Evolutionary conservation across 1,284 basidiomycete genomes (phyloP).

Genomic region (Sparassis latifolia): DNA sequence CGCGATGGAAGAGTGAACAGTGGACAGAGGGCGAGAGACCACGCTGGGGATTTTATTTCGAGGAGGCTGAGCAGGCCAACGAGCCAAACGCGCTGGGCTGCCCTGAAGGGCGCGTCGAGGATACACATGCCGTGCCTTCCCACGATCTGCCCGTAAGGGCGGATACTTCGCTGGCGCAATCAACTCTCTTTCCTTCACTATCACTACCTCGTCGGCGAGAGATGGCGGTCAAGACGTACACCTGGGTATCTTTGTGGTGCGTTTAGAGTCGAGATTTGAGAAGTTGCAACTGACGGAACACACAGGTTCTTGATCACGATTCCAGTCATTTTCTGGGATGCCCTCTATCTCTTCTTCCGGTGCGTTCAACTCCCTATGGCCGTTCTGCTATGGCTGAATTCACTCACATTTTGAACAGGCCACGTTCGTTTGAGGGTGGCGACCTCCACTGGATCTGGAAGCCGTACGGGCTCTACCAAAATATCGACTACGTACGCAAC

Average conservation of each 20-base stretch:
- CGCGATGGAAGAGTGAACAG: too few relatives aligned
- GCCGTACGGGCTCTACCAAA: constrained; percentile 73
- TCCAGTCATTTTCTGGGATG: constrained; percentile 64
- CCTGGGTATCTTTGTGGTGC: constrained; percentile 24
- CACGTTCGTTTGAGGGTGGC: constrained; percentile 66
- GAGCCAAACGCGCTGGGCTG: too few relatives aligned
- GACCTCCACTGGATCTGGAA: constrained; percentile 87
- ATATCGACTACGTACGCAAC: constrained; percentile 54
- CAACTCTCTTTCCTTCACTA: constrained; percentile 2
- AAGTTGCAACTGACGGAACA: constrained; percentile 3
- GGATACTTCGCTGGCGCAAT: too few relatives aligned
- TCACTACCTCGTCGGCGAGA: constrained; percentile 2
- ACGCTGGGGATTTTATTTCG: too few relatives aligned
- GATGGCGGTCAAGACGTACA: constrained; percentile 21
- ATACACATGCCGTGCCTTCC: too few relatives aligned
- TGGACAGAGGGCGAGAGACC: too few relatives aligned
- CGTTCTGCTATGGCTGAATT: not conserved
- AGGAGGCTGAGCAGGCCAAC: too few relatives aligned
- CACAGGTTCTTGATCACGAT: constrained; percentile 49
- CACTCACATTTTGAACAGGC: constrained; percentile 27
- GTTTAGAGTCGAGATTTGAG: constrained; percentile 1
- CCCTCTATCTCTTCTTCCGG: constrained; percentile 67
- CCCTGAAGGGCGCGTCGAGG: too few relatives aligned
- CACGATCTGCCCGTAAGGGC: too few relatives aligned
- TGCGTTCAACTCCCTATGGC: constrained; percentile 19